Evolutionary conservation across 305 asterid species (phyloP).

Genomic region (Fraxinus paxiana): DNA sequence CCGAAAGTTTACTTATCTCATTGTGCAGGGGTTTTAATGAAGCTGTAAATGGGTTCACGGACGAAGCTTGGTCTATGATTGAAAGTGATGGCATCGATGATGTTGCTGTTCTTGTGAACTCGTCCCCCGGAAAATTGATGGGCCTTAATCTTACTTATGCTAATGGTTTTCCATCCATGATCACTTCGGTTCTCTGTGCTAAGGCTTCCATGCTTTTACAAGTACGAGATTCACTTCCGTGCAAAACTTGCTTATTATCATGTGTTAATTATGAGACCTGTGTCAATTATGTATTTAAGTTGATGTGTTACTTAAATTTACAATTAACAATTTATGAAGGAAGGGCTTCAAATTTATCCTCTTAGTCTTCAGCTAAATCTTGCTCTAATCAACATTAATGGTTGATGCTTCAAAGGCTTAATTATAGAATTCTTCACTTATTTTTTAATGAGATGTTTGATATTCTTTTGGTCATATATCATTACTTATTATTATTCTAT

Average conservation of each 20-base stretch:
- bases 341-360: not conserved
- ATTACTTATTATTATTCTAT: not conserved
- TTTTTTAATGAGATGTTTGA: too few species aligned
- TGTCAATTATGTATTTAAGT: not conserved
- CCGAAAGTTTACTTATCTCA: not conserved
- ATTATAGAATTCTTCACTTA: not conserved
- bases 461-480: not conserved
- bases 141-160: slow-evolving; percentile 59
- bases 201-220: slow-evolving; percentile 95
- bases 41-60: slow-evolving; percentile 90
- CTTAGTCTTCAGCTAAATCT: not conserved
- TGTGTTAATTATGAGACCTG: not conserved
- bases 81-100: slow-evolving; percentile 89
- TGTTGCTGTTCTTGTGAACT: slow-evolving; percentile 76
- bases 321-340: not conserved
- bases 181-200: slow-evolving; percentile 76
- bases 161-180: slow-evolving; percentile 68
- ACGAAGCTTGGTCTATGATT: slow-evolving; percentile 89
- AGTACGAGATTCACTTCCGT: slow-evolving; percentile 33
- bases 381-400: not conserved
- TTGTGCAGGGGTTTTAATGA: slow-evolving; percentile 81
- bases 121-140: slow-evolving; percentile 75
- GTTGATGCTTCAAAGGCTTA: not conserved
- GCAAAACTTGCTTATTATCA: not conserved
- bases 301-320: not conserved